A percentile compares a stretch with the other conserved stretches of the same genome.
phyloP scores from a whole-genome alignment of 2,329 filamentous ascomycete genomes.

The Fusarium sublunatum region DNA sequence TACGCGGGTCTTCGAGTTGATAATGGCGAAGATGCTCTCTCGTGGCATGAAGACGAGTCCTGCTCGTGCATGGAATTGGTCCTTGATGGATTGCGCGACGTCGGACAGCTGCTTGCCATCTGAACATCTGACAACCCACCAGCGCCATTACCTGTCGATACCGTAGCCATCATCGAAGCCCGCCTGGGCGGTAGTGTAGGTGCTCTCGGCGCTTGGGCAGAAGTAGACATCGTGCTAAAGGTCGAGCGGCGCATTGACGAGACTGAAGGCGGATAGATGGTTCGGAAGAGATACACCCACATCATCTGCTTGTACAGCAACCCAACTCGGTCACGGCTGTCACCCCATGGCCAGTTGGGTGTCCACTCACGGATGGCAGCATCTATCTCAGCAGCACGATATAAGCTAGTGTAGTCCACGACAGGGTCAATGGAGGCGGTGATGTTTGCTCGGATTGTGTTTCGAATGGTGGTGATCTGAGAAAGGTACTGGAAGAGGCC shows the following conservation, averaged over 20 bases:
- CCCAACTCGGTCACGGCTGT: constrained; percentile 66
- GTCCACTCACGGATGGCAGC: constrained; percentile 79
- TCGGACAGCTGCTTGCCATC: constrained; percentile 48
- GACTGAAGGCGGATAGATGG: constrained; percentile 66
- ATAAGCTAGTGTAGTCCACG: constrained; percentile 78
- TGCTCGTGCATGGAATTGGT: constrained; percentile 57
- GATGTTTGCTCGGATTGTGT: constrained; percentile 77
- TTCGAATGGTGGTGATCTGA: constrained; percentile 80
- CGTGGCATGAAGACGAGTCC: constrained; percentile 40
- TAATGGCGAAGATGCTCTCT: constrained; percentile 56
- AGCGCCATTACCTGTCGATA: constrained; percentile 40
- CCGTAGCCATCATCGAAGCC: constrained; percentile 52
- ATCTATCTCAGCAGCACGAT: constrained; percentile 80
- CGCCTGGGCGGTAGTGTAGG: constrained; percentile 44
- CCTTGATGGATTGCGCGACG: constrained; percentile 52
- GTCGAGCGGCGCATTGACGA: constrained; percentile 48
- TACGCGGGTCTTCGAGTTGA: constrained; percentile 60
- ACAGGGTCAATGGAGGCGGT: constrained; percentile 69
- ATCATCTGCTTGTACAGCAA: constrained; percentile 74
- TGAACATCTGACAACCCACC: constrained; percentile 20
- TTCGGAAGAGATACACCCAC: constrained; percentile 72
- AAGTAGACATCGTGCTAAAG: constrained; percentile 44
- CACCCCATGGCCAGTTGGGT: constrained; percentile 68
- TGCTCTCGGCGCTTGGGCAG: constrained; percentile 30
- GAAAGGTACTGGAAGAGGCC: constrained; percentile 83